phyloP scores from a whole-genome alignment of 441 rosid species.

The Populus hybrid region DNA sequence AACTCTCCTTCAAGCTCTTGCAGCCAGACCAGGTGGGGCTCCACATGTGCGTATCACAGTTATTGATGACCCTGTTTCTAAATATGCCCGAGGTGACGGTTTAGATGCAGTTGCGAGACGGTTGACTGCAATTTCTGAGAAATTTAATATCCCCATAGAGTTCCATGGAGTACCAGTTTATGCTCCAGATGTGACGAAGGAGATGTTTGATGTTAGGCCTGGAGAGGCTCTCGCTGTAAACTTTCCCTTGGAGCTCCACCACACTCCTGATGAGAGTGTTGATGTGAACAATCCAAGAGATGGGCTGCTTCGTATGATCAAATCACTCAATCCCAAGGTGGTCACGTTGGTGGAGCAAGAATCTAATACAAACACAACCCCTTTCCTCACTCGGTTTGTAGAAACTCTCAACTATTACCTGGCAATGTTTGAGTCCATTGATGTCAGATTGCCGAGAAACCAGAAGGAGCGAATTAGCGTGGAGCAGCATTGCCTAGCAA shows the following conservation, averaged over 20 bases:
- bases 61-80: conserved; percentile 55
- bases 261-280: conserved; percentile 82
- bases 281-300: conserved; percentile 76
- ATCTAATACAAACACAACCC: conserved; percentile 81
- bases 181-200: conserved; percentile 46
- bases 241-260: conserved; percentile 82
- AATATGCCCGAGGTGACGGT: conserved; percentile 64
- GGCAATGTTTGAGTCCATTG: conserved; percentile 82
- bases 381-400: conserved; percentile 61
- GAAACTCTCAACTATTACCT: conserved; percentile 68
- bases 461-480: conserved; percentile 59
- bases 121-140: conserved; percentile 48
- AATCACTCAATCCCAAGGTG: conserved; percentile 72
- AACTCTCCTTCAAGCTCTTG: conserved; percentile 69
- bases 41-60: conserved; percentile 82
- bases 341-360: conserved; percentile 77
- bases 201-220: conserved; percentile 58
- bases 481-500: conserved; percentile 86
- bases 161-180: conserved; percentile 58
- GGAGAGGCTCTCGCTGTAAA: conserved; percentile 77
- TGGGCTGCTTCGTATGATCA: conserved; percentile 61
- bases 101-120: conserved; percentile 51
- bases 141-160: conserved; percentile 61
- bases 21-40: conserved; percentile 36
- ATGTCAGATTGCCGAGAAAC: conserved; percentile 56